Percentiles rank a stretch among this genome's conserved stretches.
Evolutionary conservation across 345 rosid genomes (phyloP).

Genomic region (Lagerstroemia speciosa): DNA sequence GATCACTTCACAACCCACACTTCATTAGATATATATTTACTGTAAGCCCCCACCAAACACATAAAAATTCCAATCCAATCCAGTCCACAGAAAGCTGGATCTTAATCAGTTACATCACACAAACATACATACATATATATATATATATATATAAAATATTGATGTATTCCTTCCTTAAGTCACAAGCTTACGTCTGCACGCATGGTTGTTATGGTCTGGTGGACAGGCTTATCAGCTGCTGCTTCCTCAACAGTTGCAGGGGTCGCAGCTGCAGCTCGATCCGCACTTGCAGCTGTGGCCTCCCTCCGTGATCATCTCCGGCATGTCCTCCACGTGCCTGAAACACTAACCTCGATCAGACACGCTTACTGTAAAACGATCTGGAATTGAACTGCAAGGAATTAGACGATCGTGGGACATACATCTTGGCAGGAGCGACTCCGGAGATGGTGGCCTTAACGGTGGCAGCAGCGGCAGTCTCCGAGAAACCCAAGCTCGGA

Average conservation of each 20-base stretch:
- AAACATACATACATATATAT: not conserved
- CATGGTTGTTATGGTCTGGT: too few relatives aligned
- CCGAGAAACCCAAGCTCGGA: constrained; percentile 29
- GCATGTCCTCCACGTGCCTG: not conserved
- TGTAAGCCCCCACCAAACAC: too few relatives aligned
- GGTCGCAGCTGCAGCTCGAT: constrained; percentile 25
- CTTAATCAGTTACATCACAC: not conserved
- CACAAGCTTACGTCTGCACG: too few relatives aligned
- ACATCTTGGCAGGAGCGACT: constrained; percentile 27
- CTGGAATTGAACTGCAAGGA: not conserved
- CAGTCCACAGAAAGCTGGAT: not conserved
- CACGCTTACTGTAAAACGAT: not conserved
- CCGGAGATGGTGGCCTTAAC: constrained; percentile 25
- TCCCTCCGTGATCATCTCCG: constrained; percentile 16
- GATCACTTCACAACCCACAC: too few relatives aligned
- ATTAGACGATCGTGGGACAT: not conserved
- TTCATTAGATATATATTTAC: too few relatives aligned
- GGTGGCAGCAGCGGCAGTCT: constrained; percentile 15
- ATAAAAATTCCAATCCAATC: too few relatives aligned
- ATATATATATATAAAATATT: too few relatives aligned
- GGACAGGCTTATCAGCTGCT: not conserved
- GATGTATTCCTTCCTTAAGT: too few relatives aligned
- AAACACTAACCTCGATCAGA: not conserved
- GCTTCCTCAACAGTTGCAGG: constrained; percentile 22
- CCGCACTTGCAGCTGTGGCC: constrained; percentile 34